Conservation (phyloP, 169 alveolate species). For the Neospora caninum region DNA sequence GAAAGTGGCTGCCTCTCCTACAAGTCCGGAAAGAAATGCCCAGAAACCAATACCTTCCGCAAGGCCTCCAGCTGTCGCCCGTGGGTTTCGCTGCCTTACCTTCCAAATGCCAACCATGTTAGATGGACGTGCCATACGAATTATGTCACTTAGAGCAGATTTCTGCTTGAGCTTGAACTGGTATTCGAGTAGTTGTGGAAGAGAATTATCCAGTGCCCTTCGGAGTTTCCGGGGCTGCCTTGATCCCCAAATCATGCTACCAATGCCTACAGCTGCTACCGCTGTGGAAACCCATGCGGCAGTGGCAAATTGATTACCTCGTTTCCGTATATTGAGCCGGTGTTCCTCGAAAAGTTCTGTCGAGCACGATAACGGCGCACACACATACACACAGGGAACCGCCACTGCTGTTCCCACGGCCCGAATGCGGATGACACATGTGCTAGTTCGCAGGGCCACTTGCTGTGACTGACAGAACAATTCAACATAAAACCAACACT, state of each 20-base stretch:
- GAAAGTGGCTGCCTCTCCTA: not conserved
- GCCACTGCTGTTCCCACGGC: no score
- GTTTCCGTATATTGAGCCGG: not conserved
- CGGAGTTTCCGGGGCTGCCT: conserved; percentile 25
- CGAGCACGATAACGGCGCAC: not conserved
- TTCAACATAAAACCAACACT: no score
- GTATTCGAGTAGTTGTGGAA: not conserved
- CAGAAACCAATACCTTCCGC: conserved; percentile 20
- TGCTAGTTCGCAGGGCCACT: no score
- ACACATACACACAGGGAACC: no score
- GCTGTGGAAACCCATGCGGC: not conserved
- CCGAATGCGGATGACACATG: no score
- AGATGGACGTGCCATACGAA: not conserved
- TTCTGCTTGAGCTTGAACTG: not conserved
- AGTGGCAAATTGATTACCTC: not conserved
- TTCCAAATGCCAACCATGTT: not conserved
- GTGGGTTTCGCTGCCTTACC: not conserved
- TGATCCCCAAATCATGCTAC: not conserved
- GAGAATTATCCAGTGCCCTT: not conserved
- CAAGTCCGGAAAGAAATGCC: not conserved
- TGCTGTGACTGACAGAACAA: no score
- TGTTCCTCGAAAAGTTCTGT: not conserved
- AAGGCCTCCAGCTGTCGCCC: conserved; percentile 6
- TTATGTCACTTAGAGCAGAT: not conserved
- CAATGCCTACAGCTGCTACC: conserved; percentile 3